Conservation (phyloP, 2,329 filamentous ascomycete species). For the Ceratocystis smalleyi region DNA sequence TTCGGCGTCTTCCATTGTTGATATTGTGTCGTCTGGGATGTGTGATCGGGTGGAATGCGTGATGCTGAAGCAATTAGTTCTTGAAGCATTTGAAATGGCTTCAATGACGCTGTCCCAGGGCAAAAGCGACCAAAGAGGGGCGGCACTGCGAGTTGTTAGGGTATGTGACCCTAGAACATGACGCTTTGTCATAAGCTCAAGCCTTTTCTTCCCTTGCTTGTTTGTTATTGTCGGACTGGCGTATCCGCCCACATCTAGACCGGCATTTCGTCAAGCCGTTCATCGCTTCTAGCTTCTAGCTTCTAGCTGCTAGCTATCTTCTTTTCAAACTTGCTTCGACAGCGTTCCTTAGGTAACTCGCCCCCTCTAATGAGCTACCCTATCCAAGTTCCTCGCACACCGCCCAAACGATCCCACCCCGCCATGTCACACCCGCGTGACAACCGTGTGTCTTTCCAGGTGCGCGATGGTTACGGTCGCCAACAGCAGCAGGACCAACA, state of each 20-base stretch:
- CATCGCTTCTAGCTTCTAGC: neutral
- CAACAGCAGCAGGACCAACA: constrained; percentile 15
- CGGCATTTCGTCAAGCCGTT: neutral
- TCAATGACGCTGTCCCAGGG: no score
- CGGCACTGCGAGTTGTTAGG: no score
- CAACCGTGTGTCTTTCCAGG: constrained; percentile 16
- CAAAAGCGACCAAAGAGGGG: no score
- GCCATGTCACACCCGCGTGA: constrained; percentile 16
- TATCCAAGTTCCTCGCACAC: constrained; percentile 14
- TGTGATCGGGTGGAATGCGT: no score
- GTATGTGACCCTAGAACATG: no score
- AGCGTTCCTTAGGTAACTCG: neutral
- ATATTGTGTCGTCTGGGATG: neutral
- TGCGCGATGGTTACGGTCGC: constrained; percentile 16
- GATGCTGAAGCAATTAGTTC: no score
- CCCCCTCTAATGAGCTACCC: constrained; percentile 14
- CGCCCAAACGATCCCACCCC: constrained; percentile 12
- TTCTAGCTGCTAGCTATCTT: neutral
- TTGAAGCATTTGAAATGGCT: no score
- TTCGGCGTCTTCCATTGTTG: constrained; percentile 31
- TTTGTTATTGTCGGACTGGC: no score
- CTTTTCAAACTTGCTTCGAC: neutral
- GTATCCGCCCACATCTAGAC: no score
- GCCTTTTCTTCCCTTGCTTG: no score
- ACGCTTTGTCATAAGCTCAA: no score